Evolutionary conservation across 768 basidiomycete species (phyloP).

Genomic region (Phanerodontia chrysosporium): DNA sequence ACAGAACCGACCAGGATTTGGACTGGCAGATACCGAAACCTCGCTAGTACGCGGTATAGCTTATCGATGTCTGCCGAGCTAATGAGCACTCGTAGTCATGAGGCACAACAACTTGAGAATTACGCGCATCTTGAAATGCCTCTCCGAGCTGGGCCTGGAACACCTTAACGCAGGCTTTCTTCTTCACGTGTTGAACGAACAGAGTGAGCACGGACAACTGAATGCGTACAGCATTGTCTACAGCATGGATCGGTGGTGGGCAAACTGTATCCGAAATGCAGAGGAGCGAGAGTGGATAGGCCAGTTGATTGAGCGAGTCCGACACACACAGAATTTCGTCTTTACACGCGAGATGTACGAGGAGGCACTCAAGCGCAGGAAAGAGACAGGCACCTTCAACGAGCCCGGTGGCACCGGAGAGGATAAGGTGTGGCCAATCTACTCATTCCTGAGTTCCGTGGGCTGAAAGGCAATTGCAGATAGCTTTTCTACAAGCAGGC

Average conservation of each 20-base stretch:
- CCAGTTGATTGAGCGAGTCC: conserved; percentile 45
- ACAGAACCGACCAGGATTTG: conserved; percentile 43
- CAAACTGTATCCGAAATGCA: conserved; percentile 64
- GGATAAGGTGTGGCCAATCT: not conserved
- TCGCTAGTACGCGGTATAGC: conserved; percentile 48
- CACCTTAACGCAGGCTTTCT: conserved; percentile 61
- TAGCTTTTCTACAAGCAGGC: conserved; percentile 44
- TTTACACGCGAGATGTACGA: conserved; percentile 61
- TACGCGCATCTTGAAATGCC: conserved; percentile 70
- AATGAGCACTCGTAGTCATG: conserved; percentile 37
- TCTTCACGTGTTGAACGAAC: conserved; percentile 65
- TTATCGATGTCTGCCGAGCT: not conserved
- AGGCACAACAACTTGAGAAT: conserved; percentile 77
- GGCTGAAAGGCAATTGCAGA: conserved; percentile 31
- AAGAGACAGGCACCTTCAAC: conserved; percentile 31
- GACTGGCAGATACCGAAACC: conserved; percentile 55
- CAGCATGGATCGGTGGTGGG: conserved; percentile 81
- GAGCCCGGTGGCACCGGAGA: not conserved
- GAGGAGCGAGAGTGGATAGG: conserved; percentile 54
- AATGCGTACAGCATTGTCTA: conserved; percentile 40
- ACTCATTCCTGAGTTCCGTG: not conserved
- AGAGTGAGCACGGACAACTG: conserved; percentile 54
- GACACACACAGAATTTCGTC: conserved; percentile 34
- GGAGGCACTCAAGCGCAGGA: conserved; percentile 39
- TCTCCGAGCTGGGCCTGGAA: conserved; percentile 69